Evolutionary conservation across 1,284 basidiomycete species (phyloP), one percentile per base, ranked within the genome.

Genomic region (Limonomyces culmigenus): DNA sequence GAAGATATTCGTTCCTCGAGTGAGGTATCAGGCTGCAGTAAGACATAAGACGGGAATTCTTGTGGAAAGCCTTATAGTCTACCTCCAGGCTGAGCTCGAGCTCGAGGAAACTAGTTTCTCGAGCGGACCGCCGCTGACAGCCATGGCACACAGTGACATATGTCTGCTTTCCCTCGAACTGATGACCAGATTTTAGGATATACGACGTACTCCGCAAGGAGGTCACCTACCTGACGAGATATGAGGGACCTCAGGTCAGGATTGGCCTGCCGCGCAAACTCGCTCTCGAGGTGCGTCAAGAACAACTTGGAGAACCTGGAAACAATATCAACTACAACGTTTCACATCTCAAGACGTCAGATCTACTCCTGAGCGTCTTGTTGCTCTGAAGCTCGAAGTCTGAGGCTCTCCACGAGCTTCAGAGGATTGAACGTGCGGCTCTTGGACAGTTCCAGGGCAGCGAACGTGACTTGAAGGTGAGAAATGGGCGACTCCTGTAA

Each of bases 241-340:
- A 92, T 58, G 5, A 91, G 63, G 4, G 70, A 70, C 43, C 63
- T 69, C 13, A 88, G 56, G 8, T 57, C 55, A 2, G 71, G 65
- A 36, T 67, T 58, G 2, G 62, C 56, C 49, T 88, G 78, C 46
- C 79, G 84, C 55, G 73, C 69, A 52, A 93, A 92, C 54, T 92
- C 85, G 14, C 63, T 63, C 41, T 83, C 80, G 18, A 95, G 65
- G 48, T 88, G 75, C 3, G 74, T 75, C 70, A 93, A 80, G 57
- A 95, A 93, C 13, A 95, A 65, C 48, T 95, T 93, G 0, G 85
- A 87, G 51, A 95, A 95, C 49, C 88, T 92, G n/a, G n/a, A 23
- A 12, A 20, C 11, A 14, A 19, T 46, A 35, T 48, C 39, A 19
- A 36, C 39, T 11, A 37, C 27, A 18, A 27, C 36, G 16, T 21